phyloP scores from a whole-genome alignment of 805 yeast genomes.

The Kluyveromyces siamensis region DNA sequence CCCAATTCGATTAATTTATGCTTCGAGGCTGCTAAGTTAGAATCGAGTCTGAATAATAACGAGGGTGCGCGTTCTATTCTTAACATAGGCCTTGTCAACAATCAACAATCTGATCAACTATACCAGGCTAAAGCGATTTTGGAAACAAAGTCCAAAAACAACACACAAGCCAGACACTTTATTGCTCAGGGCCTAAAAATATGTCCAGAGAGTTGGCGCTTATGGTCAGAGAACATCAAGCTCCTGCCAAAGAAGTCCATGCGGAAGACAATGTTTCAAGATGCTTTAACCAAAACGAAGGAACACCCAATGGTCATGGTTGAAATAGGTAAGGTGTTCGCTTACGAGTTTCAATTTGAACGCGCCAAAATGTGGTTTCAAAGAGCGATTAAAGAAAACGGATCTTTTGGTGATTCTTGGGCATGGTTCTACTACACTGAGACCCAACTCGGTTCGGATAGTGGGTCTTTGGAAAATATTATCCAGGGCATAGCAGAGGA shows the following conservation, averaged over 20 bases:
- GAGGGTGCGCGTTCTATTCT: slow-evolving; percentile 63
- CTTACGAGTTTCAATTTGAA: slow-evolving; percentile 51
- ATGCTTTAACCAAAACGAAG: slow-evolving; percentile 60
- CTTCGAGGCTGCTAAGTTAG: slow-evolving; percentile 42
- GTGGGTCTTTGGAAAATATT: slow-evolving; percentile 31
- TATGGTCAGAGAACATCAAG: slow-evolving; percentile 60
- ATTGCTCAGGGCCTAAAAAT: slow-evolving; percentile 49
- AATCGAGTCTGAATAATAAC: slow-evolving; percentile 30
- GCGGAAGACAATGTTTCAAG: slow-evolving; percentile 49
- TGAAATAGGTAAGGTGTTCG: slow-evolving; percentile 59
- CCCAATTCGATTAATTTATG: slow-evolving; percentile 43
- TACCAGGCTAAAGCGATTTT: slow-evolving; percentile 51
- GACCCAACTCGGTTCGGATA: background rate
- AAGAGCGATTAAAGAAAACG: slow-evolving; percentile 48
- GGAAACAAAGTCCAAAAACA: slow-evolving; percentile 44
- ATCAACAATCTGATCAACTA: slow-evolving; percentile 41
- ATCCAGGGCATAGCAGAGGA: slow-evolving; percentile 31
- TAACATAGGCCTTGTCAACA: slow-evolving; percentile 53
- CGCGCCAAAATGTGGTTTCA: slow-evolving; percentile 71
- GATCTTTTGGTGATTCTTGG: slow-evolving; percentile 70
- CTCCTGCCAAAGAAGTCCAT: slow-evolving; percentile 37
- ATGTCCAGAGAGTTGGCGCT: slow-evolving; percentile 46
- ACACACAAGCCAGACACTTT: slow-evolving; percentile 43
- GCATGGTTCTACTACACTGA: slow-evolving; percentile 43
- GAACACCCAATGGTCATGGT: slow-evolving; percentile 51